Evolutionary conservation across 2,329 filamentous ascomycete species (phyloP).

Genomic region (Fusarium sp.): DNA sequence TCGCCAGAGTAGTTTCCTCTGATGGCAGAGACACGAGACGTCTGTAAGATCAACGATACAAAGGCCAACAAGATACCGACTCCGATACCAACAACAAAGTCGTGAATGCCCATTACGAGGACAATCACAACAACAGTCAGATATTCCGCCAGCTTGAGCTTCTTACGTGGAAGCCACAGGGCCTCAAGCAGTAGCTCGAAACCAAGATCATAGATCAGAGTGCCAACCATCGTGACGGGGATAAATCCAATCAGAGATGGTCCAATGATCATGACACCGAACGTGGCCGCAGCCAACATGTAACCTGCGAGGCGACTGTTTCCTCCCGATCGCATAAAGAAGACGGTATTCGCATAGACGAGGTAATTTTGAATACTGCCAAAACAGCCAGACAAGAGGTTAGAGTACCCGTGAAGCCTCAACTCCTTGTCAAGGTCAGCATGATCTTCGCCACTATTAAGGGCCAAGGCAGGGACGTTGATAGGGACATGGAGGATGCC

Average conservation of each 20-base stretch:
- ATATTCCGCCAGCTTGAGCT: constrained; percentile 88
- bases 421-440: constrained; percentile 91
- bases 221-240: constrained; percentile 95
- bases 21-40: constrained; percentile 88
- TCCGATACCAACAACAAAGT: constrained; percentile 95
- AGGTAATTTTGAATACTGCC: constrained; percentile 97
- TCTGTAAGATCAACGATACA: constrained; percentile 89
- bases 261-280: constrained; percentile 84
- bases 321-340: constrained; percentile 94
- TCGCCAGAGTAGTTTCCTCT: constrained; percentile 90
- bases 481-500: constrained; percentile 97
- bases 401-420: constrained; percentile 92
- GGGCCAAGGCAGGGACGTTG: constrained; percentile 92
- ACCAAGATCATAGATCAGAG: constrained; percentile 92
- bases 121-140: constrained; percentile 90
- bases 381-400: constrained; percentile 84
- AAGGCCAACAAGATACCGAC: constrained; percentile 93
- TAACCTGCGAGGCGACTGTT: constrained; percentile 87
- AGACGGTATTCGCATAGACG: constrained; percentile 96
- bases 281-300: constrained; percentile 83
- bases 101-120: constrained; percentile 94
- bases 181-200: constrained; percentile 93
- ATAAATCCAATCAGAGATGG: constrained; percentile 93
- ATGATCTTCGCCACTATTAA: constrained; percentile 92
- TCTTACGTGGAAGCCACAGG: constrained; percentile 87